phyloP scores from a whole-genome alignment of 768 basidiomycete species.

The Rhodotorula sphaerocarpa region DNA sequence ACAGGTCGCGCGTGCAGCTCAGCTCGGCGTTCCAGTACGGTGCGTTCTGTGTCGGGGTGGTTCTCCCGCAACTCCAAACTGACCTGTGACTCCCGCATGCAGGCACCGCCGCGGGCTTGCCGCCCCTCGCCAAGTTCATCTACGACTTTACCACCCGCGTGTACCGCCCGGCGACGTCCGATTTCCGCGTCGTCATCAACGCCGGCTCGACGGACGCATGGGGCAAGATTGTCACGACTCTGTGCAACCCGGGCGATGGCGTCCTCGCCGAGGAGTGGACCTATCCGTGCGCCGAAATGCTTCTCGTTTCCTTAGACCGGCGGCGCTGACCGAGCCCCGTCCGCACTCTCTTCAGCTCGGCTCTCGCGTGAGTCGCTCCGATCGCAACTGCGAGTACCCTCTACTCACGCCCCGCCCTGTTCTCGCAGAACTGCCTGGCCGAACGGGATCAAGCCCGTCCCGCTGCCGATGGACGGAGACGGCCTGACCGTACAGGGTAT shows the following conservation, averaged over 20 bases:
- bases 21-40: slow-evolving; percentile 65
- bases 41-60: slow-evolving; percentile 15
- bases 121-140: slow-evolving; percentile 54
- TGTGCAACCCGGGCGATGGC: slow-evolving; percentile 58
- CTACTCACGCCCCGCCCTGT: neutral
- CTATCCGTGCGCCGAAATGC: slow-evolving; percentile 63
- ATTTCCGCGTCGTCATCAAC: slow-evolving; percentile 53
- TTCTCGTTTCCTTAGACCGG: no score
- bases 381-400: neutral
- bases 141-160: slow-evolving; percentile 53
- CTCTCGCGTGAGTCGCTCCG: slow-evolving; percentile 27
- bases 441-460: slow-evolving; percentile 49
- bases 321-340: no score
- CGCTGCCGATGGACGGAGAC: slow-evolving; percentile 60
- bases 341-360: no score
- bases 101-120: slow-evolving; percentile 52
- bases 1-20: slow-evolving; percentile 53
- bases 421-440: slow-evolving; percentile 40
- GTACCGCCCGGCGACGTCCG: slow-evolving; percentile 52
- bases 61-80: neutral
- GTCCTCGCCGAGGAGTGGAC: slow-evolving; percentile 60
- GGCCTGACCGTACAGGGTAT: slow-evolving; percentile 62
- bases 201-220: slow-evolving; percentile 48
- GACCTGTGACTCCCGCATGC: neutral
- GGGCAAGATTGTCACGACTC: slow-evolving; percentile 53